Evolutionary conservation across 176 grass and related monocot genomes (phyloP).

Genomic region (Dactylis glomerata): DNA sequence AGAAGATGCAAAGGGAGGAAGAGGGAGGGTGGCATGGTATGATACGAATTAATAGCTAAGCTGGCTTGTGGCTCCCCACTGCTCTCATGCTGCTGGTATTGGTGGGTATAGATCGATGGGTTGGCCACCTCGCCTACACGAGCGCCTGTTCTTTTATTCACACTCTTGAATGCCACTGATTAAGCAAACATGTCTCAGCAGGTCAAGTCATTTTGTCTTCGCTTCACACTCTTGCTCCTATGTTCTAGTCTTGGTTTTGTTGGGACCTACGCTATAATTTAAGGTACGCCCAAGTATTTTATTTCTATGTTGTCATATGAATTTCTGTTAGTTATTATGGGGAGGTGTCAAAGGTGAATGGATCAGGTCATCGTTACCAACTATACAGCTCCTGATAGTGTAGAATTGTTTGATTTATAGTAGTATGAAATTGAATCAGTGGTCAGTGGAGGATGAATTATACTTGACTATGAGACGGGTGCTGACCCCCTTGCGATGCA

Average conservation of each 20-base stretch:
- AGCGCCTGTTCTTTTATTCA: background rate
- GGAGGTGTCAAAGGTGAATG: background rate
- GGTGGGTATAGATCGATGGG: background rate
- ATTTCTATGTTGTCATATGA: background rate
- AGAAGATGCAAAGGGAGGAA: background rate
- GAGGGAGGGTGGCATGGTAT: background rate
- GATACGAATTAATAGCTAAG: background rate
- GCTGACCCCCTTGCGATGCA: background rate
- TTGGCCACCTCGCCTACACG: background rate
- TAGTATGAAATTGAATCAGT: background rate
- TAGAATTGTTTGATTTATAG: background rate
- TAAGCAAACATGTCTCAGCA: background rate
- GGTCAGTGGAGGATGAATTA: background rate
- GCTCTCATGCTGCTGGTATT: background rate
- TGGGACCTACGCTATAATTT: background rate
- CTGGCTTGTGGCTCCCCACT: slow-evolving; percentile 40
- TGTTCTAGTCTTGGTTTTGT: background rate
- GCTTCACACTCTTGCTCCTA: background rate
- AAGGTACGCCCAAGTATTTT: background rate
- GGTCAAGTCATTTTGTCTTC: background rate
- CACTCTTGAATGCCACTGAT: background rate
- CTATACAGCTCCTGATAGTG: background rate
- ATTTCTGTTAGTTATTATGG: background rate
- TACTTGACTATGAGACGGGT: background rate
- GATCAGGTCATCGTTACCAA: background rate